A percentile compares a stretch with the other conserved stretches of the same genome.
These are phyloP conservation scores for Pogostemon cablin DNA, from an alignment of 257 asterid genomes.

Conservation along the genomic window DNA sequence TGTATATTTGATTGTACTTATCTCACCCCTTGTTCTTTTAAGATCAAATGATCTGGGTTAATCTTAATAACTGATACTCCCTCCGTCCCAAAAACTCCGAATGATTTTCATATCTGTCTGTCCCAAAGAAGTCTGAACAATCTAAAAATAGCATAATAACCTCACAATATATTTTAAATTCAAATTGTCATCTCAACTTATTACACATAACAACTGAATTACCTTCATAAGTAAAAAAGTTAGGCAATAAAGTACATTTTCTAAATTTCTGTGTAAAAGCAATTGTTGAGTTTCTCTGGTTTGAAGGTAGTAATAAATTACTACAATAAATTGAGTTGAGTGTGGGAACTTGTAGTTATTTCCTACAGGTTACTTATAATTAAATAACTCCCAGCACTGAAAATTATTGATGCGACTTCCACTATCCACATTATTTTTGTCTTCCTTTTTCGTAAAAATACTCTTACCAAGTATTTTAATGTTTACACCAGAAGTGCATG, in stretches of 20 bases:
- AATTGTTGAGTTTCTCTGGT: no score
- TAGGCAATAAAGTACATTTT: no score
- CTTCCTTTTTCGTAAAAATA: not conserved
- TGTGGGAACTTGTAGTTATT: not conserved
- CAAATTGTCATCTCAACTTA: no score
- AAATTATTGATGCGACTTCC: not conserved
- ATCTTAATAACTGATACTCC: not conserved
- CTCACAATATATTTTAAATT: no score
- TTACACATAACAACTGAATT: no score
- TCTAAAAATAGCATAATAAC: no score
- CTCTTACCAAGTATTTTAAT: not conserved
- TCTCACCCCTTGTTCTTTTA: not conserved
- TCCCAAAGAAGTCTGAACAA: no score
- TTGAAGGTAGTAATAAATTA: no score
- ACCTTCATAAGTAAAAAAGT: no score
- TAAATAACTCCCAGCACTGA: not conserved
- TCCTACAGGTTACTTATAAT: not conserved
- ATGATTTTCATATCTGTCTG: no score
- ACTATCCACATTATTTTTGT: slow-evolving; percentile 14
- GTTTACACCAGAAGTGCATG: not conserved
- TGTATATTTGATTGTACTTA: not conserved
- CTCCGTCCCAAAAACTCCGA: no score
- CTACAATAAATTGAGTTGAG: not conserved
- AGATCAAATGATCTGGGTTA: slow-evolving; percentile 1
- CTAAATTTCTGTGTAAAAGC: no score